Percentiles rank a stretch among this genome's conserved stretches.
These are phyloP conservation scores for Alternaria arbusti DNA, from an alignment of 2,329 filamentous ascomycete genomes.

Conservation along the genomic window DNA sequence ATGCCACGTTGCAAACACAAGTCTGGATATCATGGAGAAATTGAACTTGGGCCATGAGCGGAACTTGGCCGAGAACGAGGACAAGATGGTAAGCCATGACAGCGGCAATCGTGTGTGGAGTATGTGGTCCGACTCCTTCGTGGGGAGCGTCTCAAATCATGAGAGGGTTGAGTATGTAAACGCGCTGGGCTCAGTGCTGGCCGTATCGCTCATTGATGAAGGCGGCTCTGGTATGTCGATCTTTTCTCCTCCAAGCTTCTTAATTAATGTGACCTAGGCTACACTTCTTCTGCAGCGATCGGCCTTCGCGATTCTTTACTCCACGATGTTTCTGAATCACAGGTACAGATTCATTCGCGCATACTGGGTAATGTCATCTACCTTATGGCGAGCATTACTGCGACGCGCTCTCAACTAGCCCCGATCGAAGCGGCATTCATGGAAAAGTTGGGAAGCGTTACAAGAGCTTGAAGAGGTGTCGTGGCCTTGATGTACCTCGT, in stretches of 20 bases:
- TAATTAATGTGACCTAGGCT: conserved; percentile 48
- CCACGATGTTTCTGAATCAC: conserved; percentile 38
- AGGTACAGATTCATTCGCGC: conserved; percentile 62
- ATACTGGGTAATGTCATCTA: conserved; percentile 68
- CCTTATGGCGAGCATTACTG: conserved; percentile 61
- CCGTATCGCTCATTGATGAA: conserved; percentile 64
- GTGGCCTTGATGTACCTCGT: not conserved
- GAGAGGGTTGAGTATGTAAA: conserved; percentile 68
- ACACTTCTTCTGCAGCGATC: conserved; percentile 62
- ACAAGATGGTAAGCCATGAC: not conserved
- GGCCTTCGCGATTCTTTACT: conserved; percentile 60
- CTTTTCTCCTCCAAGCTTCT: not conserved
- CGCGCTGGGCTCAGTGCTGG: conserved; percentile 76
- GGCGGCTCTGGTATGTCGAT: conserved; percentile 52
- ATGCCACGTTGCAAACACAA: conserved; percentile 77
- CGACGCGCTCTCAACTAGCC: conserved; percentile 20
- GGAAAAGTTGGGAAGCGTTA: conserved; percentile 18
- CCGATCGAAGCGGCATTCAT: conserved; percentile 28
- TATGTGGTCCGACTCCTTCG: conserved; percentile 69
- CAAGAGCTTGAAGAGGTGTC: not conserved
- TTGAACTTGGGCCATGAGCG: conserved; percentile 1
- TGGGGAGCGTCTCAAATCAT: conserved; percentile 65
- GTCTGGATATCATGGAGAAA: conserved; percentile 62
- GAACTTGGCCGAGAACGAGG: not conserved
- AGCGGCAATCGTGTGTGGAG: conserved; percentile 63